These are phyloP conservation scores for Rusavskia elegans DNA, from an alignment of 495 filamentous ascomycete species.

Conservation along the genomic window DNA sequence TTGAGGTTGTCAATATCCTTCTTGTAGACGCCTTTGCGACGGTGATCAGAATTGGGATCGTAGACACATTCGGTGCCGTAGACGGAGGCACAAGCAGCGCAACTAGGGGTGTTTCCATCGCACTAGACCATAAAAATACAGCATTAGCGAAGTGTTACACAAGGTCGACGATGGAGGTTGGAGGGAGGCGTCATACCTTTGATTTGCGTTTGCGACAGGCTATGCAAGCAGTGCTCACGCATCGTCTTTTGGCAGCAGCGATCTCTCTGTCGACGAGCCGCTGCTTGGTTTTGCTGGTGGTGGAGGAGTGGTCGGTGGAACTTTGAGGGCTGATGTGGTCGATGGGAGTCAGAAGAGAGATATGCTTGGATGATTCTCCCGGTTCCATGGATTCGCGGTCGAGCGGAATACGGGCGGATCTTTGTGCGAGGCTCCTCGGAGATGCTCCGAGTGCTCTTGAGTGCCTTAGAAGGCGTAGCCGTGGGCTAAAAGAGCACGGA, in stretches of 20 bases:
- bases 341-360: neutral
- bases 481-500: neutral
- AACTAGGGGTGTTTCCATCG: constrained; percentile 83
- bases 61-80: constrained; percentile 73
- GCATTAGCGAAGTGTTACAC: neutral
- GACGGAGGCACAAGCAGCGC: constrained; percentile 86
- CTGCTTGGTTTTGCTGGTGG: constrained; percentile 7
- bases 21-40: constrained; percentile 91
- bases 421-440: constrained; percentile 5
- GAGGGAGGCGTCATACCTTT: constrained; percentile 37
- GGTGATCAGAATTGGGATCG: constrained; percentile 89
- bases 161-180: neutral
- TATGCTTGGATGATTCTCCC: neutral
- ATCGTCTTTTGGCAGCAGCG: constrained; percentile 53
- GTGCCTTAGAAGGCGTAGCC: neutral
- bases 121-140: constrained; percentile 32
- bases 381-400: neutral
- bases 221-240: constrained; percentile 86
- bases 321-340: neutral
- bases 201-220: constrained; percentile 82
- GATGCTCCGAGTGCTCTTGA: neutral
- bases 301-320: neutral
- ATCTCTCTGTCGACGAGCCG: constrained; percentile 21
- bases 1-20: constrained; percentile 84
- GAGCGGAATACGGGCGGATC: neutral